Evolutionary conservation across 805 yeast genomes (phyloP).

Genomic region (Candida insectalens): DNA sequence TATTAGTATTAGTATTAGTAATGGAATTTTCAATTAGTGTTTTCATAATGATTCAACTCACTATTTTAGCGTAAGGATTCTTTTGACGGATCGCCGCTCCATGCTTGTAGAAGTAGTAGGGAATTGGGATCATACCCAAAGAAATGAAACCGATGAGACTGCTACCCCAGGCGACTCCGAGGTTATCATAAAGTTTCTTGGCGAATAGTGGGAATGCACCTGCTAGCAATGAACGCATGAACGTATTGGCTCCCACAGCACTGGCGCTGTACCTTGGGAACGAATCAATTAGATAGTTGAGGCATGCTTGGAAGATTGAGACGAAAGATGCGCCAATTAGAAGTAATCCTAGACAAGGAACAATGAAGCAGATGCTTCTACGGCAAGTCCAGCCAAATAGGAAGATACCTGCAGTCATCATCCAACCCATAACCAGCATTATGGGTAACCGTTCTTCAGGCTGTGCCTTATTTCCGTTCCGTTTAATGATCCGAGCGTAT

Average conservation of each 20-base stretch:
- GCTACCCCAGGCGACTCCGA: slow-evolving; percentile 69
- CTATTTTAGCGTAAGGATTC: slow-evolving; percentile 6
- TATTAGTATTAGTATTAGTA: slow-evolving; percentile 1
- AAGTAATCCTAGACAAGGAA: slow-evolving; percentile 47
- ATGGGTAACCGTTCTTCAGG: slow-evolving; percentile 54
- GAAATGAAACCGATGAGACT: slow-evolving; percentile 53
- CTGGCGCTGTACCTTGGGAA: slow-evolving; percentile 61
- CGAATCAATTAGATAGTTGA: slow-evolving; percentile 62
- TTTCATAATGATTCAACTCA: background rate
- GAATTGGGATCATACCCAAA: slow-evolving; percentile 53
- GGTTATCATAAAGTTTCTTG: slow-evolving; percentile 37
- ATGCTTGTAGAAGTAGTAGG: slow-evolving; percentile 42
- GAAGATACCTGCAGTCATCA: slow-evolving; percentile 53
- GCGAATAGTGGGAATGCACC: slow-evolving; percentile 65
- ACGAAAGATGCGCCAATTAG: slow-evolving; percentile 51
- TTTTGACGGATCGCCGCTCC: slow-evolving; percentile 32
- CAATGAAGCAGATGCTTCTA: slow-evolving; percentile 36
- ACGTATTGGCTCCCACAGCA: slow-evolving; percentile 43
- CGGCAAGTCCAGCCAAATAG: slow-evolving; percentile 55
- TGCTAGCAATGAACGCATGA: slow-evolving; percentile 59
- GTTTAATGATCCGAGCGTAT: slow-evolving; percentile 7
- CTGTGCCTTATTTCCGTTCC: slow-evolving; percentile 34
- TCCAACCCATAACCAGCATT: slow-evolving; percentile 42
- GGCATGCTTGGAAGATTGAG: slow-evolving; percentile 59
- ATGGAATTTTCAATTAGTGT: background rate